Percentiles rank a stretch among this genome's conserved stretches.
Evolutionary conservation across 768 basidiomycete species (phyloP).

Genomic region (Austroboletus eburneus): DNA sequence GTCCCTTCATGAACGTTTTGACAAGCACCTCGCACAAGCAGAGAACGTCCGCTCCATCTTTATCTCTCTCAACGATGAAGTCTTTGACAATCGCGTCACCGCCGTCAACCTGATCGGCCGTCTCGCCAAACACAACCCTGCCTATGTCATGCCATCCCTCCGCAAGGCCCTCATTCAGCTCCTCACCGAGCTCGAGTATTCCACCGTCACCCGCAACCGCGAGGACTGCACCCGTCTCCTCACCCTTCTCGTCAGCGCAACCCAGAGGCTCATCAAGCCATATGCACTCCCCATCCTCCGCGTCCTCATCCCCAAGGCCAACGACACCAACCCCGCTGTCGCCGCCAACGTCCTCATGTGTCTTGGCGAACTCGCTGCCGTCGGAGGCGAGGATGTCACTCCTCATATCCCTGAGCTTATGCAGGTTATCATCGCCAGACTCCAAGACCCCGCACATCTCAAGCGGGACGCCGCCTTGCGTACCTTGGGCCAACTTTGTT

Average conservation of each 20-base stretch:
- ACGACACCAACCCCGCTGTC: slow-evolving; percentile 80
- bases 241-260: slow-evolving; percentile 85
- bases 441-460: slow-evolving; percentile 83
- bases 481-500: slow-evolving; percentile 92
- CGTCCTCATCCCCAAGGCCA: slow-evolving; percentile 85
- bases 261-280: slow-evolving; percentile 90
- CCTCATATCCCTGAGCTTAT: slow-evolving; percentile 84
- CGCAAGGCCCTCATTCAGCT: slow-evolving; percentile 95
- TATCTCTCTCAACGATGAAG: slow-evolving; percentile 96
- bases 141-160: slow-evolving; percentile 97
- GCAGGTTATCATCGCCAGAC: slow-evolving; percentile 81
- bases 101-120: slow-evolving; percentile 91
- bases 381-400: slow-evolving; percentile 88
- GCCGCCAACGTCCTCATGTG: slow-evolving; percentile 92
- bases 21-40: slow-evolving; percentile 94
- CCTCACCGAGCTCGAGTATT: slow-evolving; percentile 94
- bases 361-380: slow-evolving; percentile 88
- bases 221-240: slow-evolving; percentile 93
- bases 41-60: slow-evolving; percentile 98
- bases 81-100: slow-evolving; percentile 88
- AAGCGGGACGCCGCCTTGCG: slow-evolving; percentile 94
- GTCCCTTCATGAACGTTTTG: slow-evolving; percentile 88
- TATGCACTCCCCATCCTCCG: slow-evolving; percentile 94
- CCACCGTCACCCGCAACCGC: slow-evolving; percentile 78
- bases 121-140: slow-evolving; percentile 92